Base-by-base conservation (phyloP, 805 yeast genomes). In the Ascoidea asiatica region DNA sequence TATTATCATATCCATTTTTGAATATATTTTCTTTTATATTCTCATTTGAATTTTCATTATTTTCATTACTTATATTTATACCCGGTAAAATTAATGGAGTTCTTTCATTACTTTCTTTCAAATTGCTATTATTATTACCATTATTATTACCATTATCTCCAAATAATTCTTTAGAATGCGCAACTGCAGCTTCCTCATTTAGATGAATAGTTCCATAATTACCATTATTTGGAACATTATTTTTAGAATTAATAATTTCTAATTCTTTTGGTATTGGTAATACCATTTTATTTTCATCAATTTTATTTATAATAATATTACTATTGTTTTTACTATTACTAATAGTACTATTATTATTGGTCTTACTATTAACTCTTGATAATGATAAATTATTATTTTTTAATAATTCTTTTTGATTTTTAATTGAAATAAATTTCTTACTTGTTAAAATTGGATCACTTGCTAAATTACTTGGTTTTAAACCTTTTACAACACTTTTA, bases 401-500 rank as follows among this genome's bases (percentile, higher is more conserved):
- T 8, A 29, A 15, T 8, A 29, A 15, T 15, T 29, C 15, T 29
- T 29, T 29, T 29, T 29, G 35, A 29, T 29, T 69, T 58, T 82
- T 82, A 52, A 82, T 81, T 5, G 78, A 79, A 19, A 82, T 85
- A 59, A 76, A 80, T 2, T 77, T 56, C 50, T 78, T 80, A 41
- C 67, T 73, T 1, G 85, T 78, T 42, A 73, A 76, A 44, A 82
- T 59, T 6, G 92, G 92, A 54, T 81, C 79, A 3, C 75, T 65
- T 1, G 90, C 90, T 19, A 75, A 70, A 55, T 82, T 82, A 20
- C 60, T 57, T 5, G 70, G 70, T 41, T 57, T 39, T 3, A 48
- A n/a, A n/a, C n/a, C n/a, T n/a, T n/a, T n/a, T n/a, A n/a, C n/a
- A n/a, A n/a, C n/a, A n/a, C n/a, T n/a, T n/a, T n/a, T n/a, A n/a